Conservation (phyloP, 2,329 filamentous ascomycete genomes). For the Bipolaris cookei region DNA sequence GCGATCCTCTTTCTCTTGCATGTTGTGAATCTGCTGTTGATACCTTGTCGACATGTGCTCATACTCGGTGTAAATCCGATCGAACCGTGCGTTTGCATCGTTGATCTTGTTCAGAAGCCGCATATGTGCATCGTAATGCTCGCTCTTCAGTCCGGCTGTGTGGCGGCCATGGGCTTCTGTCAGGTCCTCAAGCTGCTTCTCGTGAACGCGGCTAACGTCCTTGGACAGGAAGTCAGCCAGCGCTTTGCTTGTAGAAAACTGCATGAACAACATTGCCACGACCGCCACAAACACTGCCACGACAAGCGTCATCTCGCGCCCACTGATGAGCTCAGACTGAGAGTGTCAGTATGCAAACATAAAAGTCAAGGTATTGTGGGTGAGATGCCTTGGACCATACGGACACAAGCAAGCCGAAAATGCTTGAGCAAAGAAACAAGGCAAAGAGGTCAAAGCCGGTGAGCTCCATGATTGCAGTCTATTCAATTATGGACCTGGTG, state of each 20-base stretch:
- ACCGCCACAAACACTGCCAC: constrained; percentile 12
- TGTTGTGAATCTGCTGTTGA: constrained; percentile 22
- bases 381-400: constrained; percentile 5
- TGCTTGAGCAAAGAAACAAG: constrained; percentile 16
- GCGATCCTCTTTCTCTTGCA: constrained; percentile 35
- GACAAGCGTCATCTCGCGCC: constrained; percentile 17
- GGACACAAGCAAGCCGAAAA: constrained; percentile 11
- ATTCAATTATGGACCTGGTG: not conserved
- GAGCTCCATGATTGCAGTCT: constrained; percentile 13
- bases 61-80: constrained; percentile 20
- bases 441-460: constrained; percentile 16
- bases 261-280: constrained; percentile 1
- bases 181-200: constrained; percentile 13
- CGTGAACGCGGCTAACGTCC: constrained; percentile 5
- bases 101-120: constrained; percentile 12
- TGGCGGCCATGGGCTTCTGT: constrained; percentile 17
- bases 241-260: constrained; percentile 1
- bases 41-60: constrained; percentile 21
- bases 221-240: constrained; percentile 9
- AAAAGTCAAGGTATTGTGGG: no score
- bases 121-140: constrained; percentile 7
- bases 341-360: not conserved
- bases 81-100: constrained; percentile 9
- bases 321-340: constrained; percentile 13
- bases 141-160: constrained; percentile 10